Base-by-base conservation (phyloP, 352 stramenopile genomes). In the Thalassiosira oceanica region DNA sequence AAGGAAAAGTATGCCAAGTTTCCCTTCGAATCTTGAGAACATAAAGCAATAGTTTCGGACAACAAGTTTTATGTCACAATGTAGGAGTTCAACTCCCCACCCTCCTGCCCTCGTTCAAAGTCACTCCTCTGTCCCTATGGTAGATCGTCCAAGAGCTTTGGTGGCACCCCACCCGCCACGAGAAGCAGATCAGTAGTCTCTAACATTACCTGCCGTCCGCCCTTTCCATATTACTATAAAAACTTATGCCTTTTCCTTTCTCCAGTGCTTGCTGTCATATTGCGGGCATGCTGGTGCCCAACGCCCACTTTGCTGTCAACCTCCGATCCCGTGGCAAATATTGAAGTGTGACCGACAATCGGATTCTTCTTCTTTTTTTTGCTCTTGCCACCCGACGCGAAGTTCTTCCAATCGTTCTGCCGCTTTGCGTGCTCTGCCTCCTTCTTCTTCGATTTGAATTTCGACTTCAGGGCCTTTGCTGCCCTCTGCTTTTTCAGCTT, bases 371-470 rank as follows among this genome's bases (percentile, higher is more conserved):
- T 78, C 13, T 77, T 78, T 31, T 33, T 53, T 2, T 21, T 53
- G n/a, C n/a, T n/a, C 29, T 53, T 7, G n/a, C 57, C 23, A 42
- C 54, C 54, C 64, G 68, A 74, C 52, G 80, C 69, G 76, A 90
- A 90, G 23, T 56, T 76, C 33, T 88, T 80, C 83, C 83, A 90
- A 27, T 80, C 77, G 35, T 80, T 83, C 42, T 85, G 73, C 55
- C 83, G 80, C 29, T 86, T 74, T 5, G 58, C 49, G 0, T 74
- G 71, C 64, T 88, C 80, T 0, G 61, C 33, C 46, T 88, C 80
- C 36, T 87, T 88, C 62, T 76, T 63, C 50, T 82, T 58, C 13
- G 67, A 44, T 28, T 75, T 57, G 24, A 74, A 75, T 76, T 88
- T 86, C 28, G 54, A 80, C 62, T 90, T 90, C 8, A 90, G 63